These are phyloP conservation scores for Stentor coeruleus DNA, from an alignment of 73 alveolate species.

Conservation along the genomic window DNA sequence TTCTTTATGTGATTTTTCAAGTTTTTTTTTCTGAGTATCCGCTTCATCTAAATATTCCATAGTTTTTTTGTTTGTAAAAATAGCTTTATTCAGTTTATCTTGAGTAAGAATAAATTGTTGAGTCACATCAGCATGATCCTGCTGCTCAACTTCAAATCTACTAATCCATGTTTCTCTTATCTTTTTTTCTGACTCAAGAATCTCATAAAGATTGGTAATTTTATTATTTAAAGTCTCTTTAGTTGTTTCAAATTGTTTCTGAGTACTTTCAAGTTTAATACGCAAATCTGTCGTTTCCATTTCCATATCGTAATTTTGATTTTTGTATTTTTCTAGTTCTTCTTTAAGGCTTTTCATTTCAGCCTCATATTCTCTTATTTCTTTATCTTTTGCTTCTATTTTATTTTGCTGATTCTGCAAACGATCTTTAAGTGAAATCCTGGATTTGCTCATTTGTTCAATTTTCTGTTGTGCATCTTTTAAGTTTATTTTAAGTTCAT, in stretches of 20 bases:
- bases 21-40: background rate
- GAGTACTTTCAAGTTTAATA: background rate
- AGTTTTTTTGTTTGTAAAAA: background rate
- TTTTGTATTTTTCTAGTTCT: constrained; percentile 9
- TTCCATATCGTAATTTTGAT: background rate
- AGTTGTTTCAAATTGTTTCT: constrained; percentile 42
- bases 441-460: constrained; percentile 9
- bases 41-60: background rate
- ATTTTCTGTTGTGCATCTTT: constrained; percentile 9
- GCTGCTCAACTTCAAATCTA: constrained; percentile 56
- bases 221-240: constrained; percentile 52
- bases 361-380: background rate
- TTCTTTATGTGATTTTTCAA: background rate
- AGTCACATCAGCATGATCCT: constrained; percentile 42
- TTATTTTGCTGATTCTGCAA: background rate
- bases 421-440: background rate
- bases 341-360: background rate
- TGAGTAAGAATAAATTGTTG: constrained; percentile 27
- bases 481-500: background rate
- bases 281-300: background rate
- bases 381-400: constrained; percentile 1
- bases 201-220: constrained; percentile 36
- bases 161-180: constrained; percentile 58
- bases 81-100: constrained; percentile 27
- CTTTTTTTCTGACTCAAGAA: constrained; percentile 40